These are phyloP conservation scores for Neurospora sp. DNA, from an alignment of 495 filamentous ascomycete genomes.

Conservation along the genomic window DNA sequence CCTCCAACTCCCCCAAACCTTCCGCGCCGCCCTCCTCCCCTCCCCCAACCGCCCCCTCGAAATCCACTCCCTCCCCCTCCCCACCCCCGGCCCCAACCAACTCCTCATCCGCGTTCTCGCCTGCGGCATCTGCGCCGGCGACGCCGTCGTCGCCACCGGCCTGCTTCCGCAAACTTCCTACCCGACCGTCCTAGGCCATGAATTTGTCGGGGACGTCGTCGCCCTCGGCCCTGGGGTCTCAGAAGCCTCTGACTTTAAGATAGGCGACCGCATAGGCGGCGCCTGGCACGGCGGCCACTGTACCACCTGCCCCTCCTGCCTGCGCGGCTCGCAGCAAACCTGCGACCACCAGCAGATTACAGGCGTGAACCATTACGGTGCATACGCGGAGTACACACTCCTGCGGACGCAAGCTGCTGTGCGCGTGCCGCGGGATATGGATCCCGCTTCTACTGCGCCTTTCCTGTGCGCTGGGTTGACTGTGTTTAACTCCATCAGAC, in stretches of 20 bases:
- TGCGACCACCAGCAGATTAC: constrained; percentile 38
- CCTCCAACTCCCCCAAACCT: constrained; percentile 35
- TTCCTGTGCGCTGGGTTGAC: constrained; percentile 61
- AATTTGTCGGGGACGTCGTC: constrained; percentile 42
- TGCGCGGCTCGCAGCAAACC: constrained; percentile 38
- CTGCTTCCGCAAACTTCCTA: constrained; percentile 22
- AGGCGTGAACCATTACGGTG: constrained; percentile 38
- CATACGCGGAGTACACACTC: constrained; percentile 51
- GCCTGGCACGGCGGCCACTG: constrained; percentile 47
- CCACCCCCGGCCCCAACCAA: constrained; percentile 29
- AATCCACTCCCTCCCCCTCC: constrained; percentile 35
- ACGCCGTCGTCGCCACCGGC: constrained; percentile 27
- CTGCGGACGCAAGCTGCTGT: constrained; percentile 51
- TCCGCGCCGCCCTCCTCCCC: constrained; percentile 37
- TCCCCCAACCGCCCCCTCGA: constrained; percentile 24
- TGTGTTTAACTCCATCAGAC: constrained; percentile 57
- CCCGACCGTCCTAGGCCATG: constrained; percentile 29
- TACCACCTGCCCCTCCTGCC: constrained; percentile 36
- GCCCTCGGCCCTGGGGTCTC: too few species aligned
- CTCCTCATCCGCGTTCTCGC: constrained; percentile 45
- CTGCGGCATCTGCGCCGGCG: constrained; percentile 43
- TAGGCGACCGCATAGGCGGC: constrained; percentile 43
- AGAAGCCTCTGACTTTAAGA: too few species aligned
- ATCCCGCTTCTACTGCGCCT: constrained; percentile 48
- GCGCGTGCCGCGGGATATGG: constrained; percentile 42